Evolutionary conservation across 164 flowering plant species (phyloP), one percentile per base, ranked within the genome.

Genomic region (Stephania cephalantha): DNA sequence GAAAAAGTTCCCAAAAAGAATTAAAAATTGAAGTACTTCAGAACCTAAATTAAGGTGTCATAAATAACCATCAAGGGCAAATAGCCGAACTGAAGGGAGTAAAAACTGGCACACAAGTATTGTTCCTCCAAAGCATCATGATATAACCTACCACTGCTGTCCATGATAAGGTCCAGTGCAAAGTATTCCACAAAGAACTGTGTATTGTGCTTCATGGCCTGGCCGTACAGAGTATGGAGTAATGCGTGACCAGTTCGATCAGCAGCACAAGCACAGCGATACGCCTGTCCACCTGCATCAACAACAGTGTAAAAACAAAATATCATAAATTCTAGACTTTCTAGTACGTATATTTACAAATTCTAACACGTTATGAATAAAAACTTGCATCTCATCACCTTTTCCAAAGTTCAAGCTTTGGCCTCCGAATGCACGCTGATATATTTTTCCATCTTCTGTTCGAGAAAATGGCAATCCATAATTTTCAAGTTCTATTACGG

Each of bases 211-310:
- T 85, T 96, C 99, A 94, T 94, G 63, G 99, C 98, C 81, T 96
- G 98, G 52, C 97, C 97, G 87, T 92, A 92, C n/a, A 96, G 88
- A 63, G 97, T 88, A 78, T 94, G 97, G 82, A 96, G 82, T 46
- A 96, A 76, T 61, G 99, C 99, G 85, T 96, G 99, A 53, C 99
- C 97, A 52, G 99, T 96, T 78, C 99, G 81, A 81, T 94, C 97
- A 86, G 99, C 98, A 83, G 99, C 99, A 90, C 97, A 96, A 42
- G 99, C 99, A 86, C 98, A 96, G 10, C 98, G 98, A 68, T 96
- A 94, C 64, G 99, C 99, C 83, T 96, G 99, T 31, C 99, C 99
- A 84, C 99, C 99, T 96, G 74, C 20, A 76, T 75, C 31, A 74
- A 75, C 31, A 82, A 70, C 29, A 78, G 10, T 64, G 11, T 68